Conservation (phyloP, 2,329 filamentous ascomycete species). For the Hymenoscyphus salicellus region DNA sequence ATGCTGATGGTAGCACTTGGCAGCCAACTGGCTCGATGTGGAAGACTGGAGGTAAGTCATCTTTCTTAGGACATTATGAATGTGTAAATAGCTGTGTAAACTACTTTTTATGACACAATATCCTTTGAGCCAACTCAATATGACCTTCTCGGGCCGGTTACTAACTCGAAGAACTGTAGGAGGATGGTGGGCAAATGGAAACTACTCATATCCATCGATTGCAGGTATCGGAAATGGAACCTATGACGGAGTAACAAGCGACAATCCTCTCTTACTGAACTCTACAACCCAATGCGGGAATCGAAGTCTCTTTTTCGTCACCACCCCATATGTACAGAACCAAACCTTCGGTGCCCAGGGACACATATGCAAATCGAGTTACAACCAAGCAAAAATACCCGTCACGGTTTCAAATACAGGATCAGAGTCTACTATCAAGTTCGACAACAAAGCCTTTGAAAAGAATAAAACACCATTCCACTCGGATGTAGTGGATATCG, state of each 20-base stretch:
- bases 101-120: too few species aligned
- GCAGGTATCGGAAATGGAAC: conserved; percentile 10
- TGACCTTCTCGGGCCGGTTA: too few species aligned
- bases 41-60: too few species aligned
- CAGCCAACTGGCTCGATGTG: too few species aligned
- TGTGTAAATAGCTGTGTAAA: too few species aligned
- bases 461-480: background rate
- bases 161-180: conserved; percentile 10
- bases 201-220: conserved; percentile 13
- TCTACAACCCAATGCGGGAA: conserved; percentile 16
- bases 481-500: conserved; percentile 6
- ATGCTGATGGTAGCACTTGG: background rate
- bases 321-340: conserved; percentile 10
- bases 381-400: conserved; percentile 16
- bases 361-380: conserved; percentile 17
- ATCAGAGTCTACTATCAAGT: conserved; percentile 9
- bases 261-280: conserved; percentile 9
- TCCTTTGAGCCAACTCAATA: too few species aligned
- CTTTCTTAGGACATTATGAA: too few species aligned
- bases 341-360: conserved; percentile 15
- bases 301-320: conserved; percentile 16
- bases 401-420: conserved; percentile 15
- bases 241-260: background rate
- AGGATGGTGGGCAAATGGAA: conserved; percentile 14
- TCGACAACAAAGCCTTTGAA: conserved; percentile 10